These are phyloP conservation scores for Taphrina wiesneri DNA, from an alignment of 1,139 yeast species.

Conservation along the genomic window DNA sequence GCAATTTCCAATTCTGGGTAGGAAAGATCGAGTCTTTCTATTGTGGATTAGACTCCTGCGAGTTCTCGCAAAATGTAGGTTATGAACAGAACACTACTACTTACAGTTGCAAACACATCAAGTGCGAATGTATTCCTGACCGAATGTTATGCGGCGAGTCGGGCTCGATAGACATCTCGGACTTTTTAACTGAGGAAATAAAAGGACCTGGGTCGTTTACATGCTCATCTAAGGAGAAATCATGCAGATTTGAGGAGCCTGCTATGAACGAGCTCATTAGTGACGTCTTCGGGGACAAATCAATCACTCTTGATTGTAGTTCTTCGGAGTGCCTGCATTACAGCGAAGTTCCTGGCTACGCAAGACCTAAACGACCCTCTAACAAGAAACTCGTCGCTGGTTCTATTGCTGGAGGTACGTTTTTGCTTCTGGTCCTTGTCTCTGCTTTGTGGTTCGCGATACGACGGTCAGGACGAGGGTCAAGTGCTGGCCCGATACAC, in stretches of 20 bases:
- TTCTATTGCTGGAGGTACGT: constrained; percentile 55
- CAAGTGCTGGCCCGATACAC: constrained; percentile 42
- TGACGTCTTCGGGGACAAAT: constrained; percentile 89
- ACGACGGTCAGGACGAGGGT: constrained; percentile 42
- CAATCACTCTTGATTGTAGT: constrained; percentile 72
- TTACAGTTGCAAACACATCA: constrained; percentile 72
- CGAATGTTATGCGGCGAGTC: constrained; percentile 90
- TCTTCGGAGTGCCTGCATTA: constrained; percentile 91
- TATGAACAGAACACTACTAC: constrained; percentile 53
- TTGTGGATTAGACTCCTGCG: constrained; percentile 76
- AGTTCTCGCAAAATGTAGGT: constrained; percentile 47
- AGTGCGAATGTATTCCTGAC: constrained; percentile 86
- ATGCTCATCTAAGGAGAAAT: constrained; percentile 63
- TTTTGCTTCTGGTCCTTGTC: constrained; percentile 46
- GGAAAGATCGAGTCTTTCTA: constrained; percentile 84
- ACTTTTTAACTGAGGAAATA: constrained; percentile 84
- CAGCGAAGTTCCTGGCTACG: constrained; percentile 89
- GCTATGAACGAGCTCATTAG: constrained; percentile 90
- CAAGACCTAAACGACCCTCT: constrained; percentile 59
- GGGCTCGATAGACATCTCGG: constrained; percentile 93
- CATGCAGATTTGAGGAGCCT: constrained; percentile 86
- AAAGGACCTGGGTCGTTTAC: constrained; percentile 89
- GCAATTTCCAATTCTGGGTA: constrained; percentile 96
- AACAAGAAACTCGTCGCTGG: constrained; percentile 56
- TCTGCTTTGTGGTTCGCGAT: constrained; percentile 50